These are phyloP conservation scores for Rhodosporidiobolus odoratus DNA, from an alignment of 768 basidiomycete genomes.

Conservation along the genomic window DNA sequence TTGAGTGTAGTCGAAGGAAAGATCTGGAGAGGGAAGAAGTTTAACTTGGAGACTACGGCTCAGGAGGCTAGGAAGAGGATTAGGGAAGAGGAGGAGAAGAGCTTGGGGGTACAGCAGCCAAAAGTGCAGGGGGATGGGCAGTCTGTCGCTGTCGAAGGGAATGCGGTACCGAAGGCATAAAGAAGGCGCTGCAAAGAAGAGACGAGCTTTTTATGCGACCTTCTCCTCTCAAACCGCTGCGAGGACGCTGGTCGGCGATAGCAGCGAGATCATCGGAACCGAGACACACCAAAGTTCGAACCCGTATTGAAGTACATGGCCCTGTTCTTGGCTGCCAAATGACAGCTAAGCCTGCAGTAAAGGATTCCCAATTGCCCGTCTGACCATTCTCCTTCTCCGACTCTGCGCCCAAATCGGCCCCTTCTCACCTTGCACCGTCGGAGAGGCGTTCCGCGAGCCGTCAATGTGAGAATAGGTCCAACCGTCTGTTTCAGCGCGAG, in stretches of 20 bases:
- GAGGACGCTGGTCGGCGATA: too few relatives aligned
- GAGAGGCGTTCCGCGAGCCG: slow-evolving; percentile 5
- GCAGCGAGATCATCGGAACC: too few relatives aligned
- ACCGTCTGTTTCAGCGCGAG: slow-evolving; percentile 18
- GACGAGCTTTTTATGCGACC: too few relatives aligned
- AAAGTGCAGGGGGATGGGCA: not conserved
- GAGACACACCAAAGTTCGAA: too few relatives aligned
- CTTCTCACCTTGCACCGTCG: slow-evolving; percentile 15
- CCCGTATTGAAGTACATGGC: too few relatives aligned
- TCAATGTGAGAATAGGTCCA: slow-evolving; percentile 30
- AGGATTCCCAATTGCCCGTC: not conserved
- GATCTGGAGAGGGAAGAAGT: slow-evolving; percentile 34
- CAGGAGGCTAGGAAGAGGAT: slow-evolving; percentile 7
- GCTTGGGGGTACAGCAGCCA: not conserved
- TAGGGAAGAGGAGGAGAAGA: slow-evolving; percentile 17
- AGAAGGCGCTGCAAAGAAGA: too few relatives aligned
- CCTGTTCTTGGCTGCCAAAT: too few relatives aligned
- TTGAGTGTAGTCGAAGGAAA: slow-evolving; percentile 34
- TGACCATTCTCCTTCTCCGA: not conserved
- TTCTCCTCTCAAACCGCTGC: too few relatives aligned
- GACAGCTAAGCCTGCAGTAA: too few relatives aligned
- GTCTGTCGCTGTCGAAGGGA: too few relatives aligned
- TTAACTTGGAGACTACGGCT: slow-evolving; percentile 33
- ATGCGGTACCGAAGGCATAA: not conserved
- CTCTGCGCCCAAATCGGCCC: slow-evolving; percentile 1